Evolutionary conservation across 345 rosid genomes (phyloP), one percentile per base, ranked within the genome.

Genomic region (Salix udensis): DNA sequence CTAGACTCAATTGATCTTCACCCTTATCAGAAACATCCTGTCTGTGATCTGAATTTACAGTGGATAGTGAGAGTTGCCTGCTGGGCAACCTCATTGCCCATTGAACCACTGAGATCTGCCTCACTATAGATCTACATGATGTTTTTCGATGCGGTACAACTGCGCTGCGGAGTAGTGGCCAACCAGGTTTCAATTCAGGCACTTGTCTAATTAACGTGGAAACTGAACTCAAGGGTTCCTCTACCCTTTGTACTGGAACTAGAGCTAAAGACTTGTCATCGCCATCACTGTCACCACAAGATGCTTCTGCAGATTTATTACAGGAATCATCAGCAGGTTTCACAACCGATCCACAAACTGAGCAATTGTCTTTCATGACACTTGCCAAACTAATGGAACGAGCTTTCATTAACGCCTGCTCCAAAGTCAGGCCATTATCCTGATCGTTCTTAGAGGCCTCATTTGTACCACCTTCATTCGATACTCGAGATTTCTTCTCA

Each of bases 141-240:
- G 85, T 77, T 65, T 76, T 78, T 66, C 68, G 62, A 48, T 89
- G 80, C 0, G 86, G 46, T 46, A 78, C 76, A 67, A 72, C 65
- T 34, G 90, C 77, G 67, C 82, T 90, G 48, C 90, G 86, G 74
- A 87, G 96, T 75, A 91, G 81, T 48, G 99, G 95, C 99, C 99
- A 92, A 53, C 99, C 94, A 23, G 98, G 94, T 71, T 82, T 88
- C 70, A 75, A 58, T 74, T 87, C 92, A 76, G 97, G 90, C 79
- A 86, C 73, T 75, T 86, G 84, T 78, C 72, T 83, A 24, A 84
- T 80, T 79, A 86, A 74, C 78, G 61, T 64, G 65, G 93, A 82
- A 36, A 77, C 39, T n/a, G 91, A 85, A 76, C 84, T 72, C 0
- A 83, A 62, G 58, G 90, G 46, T 37, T 73, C 84, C 80, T 86